Base-by-base conservation (phyloP, 257 asterid genomes). In the Nicotiana benthamiana region DNA sequence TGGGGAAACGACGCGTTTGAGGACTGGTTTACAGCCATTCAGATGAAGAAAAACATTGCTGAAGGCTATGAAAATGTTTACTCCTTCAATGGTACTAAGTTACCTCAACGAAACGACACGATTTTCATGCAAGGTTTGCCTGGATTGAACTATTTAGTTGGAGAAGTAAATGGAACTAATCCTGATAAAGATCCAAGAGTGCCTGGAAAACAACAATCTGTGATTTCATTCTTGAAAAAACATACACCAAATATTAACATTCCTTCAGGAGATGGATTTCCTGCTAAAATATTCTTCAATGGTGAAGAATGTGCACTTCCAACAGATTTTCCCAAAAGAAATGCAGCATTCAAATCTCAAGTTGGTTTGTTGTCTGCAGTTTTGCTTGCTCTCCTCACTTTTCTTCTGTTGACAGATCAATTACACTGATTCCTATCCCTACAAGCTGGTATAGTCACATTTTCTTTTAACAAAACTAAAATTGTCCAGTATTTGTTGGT, bases 251-350 rank as follows among this genome's bases (percentile, higher is more conserved):
- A 81, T 1, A 15, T 92, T 10, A 79, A 91, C 40, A 83, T 95
- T 8, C 16, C 83, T 1, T 51, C 51, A 0, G 98, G 99, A 3
- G 99, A 95, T 83, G 99, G 98, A 16, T 95, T 91, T 80, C 99
- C 99, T 26, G n/a, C 95, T 0, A 93, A 86, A 77, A 57, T 95
- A 8, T 75, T 75, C 84, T 95, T 95, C 97, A 93, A 95, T 17
- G 99, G 99, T 3, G 99, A 88, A 83, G 99, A 95, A 57, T 95
- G 99, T 64, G 89, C 96, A 15, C 84, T 95, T 28, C 99, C 99
- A 1, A 87, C 82, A 3, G 68, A 75, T 4, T 51, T 91, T 4
- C 99, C 99, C 0, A 78, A 65, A 52, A 51, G 61, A 72, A 85
- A 54, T 12, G 87, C 81, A 4, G 87, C 85, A 5, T 56, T 16